Percentiles rank a stretch among this genome's conserved stretches.
Evolutionary conservation across 1,139 yeast species (phyloP).

Genomic region (Protomyces macrosporus): DNA sequence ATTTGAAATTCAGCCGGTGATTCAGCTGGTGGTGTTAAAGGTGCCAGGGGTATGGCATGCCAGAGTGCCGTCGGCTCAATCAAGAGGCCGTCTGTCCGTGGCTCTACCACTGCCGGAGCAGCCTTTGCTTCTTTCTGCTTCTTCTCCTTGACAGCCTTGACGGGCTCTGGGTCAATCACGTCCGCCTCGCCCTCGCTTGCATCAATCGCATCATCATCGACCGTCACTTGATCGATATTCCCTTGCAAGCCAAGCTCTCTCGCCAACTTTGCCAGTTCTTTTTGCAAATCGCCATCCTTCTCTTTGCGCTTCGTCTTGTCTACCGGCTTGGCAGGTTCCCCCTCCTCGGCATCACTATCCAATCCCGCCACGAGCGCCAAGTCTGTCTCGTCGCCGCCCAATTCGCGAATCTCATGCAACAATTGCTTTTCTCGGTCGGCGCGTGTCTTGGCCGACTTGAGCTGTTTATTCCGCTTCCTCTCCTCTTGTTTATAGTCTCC

Average conservation of each 20-base stretch:
- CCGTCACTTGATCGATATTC: conserved; percentile 58
- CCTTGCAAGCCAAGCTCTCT: conserved; percentile 50
- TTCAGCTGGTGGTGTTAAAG: conserved; percentile 30
- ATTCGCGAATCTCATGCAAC: conserved; percentile 38
- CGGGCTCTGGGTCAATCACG: conserved; percentile 31
- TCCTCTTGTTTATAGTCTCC: conserved; percentile 12
- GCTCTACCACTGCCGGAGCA: conserved; percentile 20
- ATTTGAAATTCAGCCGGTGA: conserved; percentile 48
- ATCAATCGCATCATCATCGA: conserved; percentile 45
- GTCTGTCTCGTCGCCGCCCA: conserved; percentile 69
- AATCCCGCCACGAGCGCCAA: conserved; percentile 51
- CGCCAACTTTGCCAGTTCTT: conserved; percentile 42
- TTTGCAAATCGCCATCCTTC: conserved; percentile 57
- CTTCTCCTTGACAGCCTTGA: conserved; percentile 40
- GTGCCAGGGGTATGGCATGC: conserved; percentile 14
- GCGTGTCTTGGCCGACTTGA: conserved; percentile 5
- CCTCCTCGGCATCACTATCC: conserved; percentile 44
- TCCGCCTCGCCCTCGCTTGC: conserved; percentile 31
- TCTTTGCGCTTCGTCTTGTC: conserved; percentile 34
- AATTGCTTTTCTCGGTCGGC: conserved; percentile 19
- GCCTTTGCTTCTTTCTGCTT: conserved; percentile 36
- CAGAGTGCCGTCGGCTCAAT: conserved; percentile 14
- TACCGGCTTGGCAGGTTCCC: not conserved
- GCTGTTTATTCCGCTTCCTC: conserved; percentile 15
- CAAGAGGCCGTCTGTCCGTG: conserved; percentile 5